A percentile compares a stretch with the other conserved stretches of the same genome.
These are phyloP conservation scores for Lachancea cidri DNA, from an alignment of 805 yeast genomes.

Conservation along the genomic window DNA sequence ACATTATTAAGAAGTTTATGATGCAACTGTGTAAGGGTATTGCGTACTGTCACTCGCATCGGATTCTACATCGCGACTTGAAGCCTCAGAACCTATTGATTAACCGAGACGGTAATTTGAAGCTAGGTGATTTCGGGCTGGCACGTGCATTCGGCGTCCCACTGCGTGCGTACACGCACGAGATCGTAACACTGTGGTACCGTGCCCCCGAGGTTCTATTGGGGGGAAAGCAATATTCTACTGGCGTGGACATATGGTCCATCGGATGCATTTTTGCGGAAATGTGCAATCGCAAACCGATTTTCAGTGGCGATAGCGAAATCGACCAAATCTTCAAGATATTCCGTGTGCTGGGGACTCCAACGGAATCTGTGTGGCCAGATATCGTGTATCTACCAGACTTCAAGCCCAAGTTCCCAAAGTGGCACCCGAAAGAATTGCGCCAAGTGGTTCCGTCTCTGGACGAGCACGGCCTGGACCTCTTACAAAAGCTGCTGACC, in stretches of 20 bases:
- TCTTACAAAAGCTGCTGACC: constrained; percentile 70
- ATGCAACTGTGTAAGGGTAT: constrained; percentile 88
- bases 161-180: constrained; percentile 93
- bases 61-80: constrained; percentile 68
- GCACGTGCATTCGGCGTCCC: constrained; percentile 99
- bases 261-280: constrained; percentile 98
- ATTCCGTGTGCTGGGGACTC: constrained; percentile 93
- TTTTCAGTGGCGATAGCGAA: constrained; percentile 93
- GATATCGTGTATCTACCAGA: constrained; percentile 89
- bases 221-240: constrained; percentile 92
- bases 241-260: constrained; percentile 98
- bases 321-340: constrained; percentile 92
- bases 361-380: constrained; percentile 95
- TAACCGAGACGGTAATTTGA: constrained; percentile 82
- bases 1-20: constrained; percentile 85
- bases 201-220: constrained; percentile 95
- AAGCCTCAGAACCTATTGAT: constrained; percentile 94
- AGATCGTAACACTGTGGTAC: constrained; percentile 97
- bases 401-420: constrained; percentile 76
- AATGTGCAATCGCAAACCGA: constrained; percentile 96
- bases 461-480: constrained; percentile 78
- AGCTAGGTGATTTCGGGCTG: constrained; percentile 93
- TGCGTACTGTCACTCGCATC: constrained; percentile 56
- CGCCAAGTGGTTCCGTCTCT: constrained; percentile 71
- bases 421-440: constrained; percentile 85